phyloP scores from a whole-genome alignment of 345 rosid species.

The Gossypium australe region DNA sequence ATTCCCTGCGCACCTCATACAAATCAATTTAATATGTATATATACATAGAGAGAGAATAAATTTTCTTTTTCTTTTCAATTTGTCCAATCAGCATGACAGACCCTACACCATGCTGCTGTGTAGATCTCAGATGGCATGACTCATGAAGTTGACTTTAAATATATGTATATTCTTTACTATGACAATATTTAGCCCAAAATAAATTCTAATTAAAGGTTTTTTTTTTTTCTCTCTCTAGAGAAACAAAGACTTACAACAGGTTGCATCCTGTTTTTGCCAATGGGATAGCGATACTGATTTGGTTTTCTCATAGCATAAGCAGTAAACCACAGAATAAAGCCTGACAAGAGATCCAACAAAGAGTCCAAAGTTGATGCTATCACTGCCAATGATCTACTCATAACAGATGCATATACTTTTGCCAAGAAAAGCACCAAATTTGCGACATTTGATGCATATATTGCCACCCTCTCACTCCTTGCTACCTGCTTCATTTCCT shows the following conservation, averaged over 20 bases:
- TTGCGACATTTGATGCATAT: constrained; percentile 53
- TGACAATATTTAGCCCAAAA: not conserved
- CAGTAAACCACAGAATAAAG: constrained; percentile 45
- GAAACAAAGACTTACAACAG: constrained; percentile 29
- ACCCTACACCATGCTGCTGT: not conserved
- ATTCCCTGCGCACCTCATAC: constrained; percentile 39
- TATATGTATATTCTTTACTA: not conserved
- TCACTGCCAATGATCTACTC: constrained; percentile 22
- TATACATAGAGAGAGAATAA: not conserved
- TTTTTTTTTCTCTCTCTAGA: not conserved
- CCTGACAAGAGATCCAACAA: constrained; percentile 34
- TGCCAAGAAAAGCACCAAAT: constrained; percentile 61
- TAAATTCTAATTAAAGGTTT: not conserved
- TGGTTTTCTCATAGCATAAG: constrained; percentile 31
- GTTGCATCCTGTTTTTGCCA: constrained; percentile 51
- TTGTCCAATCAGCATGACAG: not conserved
- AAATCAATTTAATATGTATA: not conserved
- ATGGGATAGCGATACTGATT: constrained; percentile 39
- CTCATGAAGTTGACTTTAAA: not conserved
- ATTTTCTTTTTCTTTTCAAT: not conserved
- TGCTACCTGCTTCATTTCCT: constrained; percentile 35
- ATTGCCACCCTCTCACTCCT: constrained; percentile 66
- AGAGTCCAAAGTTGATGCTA: constrained; percentile 22
- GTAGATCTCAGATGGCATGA: not conserved
- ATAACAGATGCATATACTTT: constrained; percentile 34